These are phyloP conservation scores for Entelexis paramagnoliae DNA, from an alignment of 1,139 yeast genomes.

Conservation along the genomic window DNA sequence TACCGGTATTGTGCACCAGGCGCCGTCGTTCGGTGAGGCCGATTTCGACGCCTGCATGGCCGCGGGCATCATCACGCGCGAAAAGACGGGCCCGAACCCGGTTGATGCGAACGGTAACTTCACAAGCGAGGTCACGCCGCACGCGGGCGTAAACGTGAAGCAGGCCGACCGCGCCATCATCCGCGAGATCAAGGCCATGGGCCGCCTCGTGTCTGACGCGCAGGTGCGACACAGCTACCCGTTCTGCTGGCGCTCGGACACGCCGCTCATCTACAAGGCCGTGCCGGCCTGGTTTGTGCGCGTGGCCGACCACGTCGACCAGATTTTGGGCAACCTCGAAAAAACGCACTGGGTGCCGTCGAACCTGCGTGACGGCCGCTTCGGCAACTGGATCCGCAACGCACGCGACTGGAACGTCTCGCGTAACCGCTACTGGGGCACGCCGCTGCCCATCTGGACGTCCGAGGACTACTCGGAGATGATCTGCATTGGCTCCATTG, in stretches of 20 bases:
- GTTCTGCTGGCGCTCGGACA: constrained; percentile 99
- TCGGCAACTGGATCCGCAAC: constrained; percentile 93
- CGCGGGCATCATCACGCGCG: constrained; percentile 63
- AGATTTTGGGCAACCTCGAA: constrained; percentile 78
- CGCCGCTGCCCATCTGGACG: constrained; percentile 97
- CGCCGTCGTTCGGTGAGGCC: constrained; percentile 99
- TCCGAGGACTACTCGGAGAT: constrained; percentile 87
- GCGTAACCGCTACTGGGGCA: constrained; percentile 99
- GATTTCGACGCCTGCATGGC: constrained; percentile 78
- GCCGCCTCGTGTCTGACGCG: constrained; percentile 61
- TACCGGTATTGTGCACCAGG: constrained; percentile 97
- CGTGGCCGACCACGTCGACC: constrained; percentile 73
- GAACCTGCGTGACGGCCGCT: constrained; percentile 83
- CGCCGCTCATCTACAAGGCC: constrained; percentile 89
- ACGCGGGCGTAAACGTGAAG: constrained; percentile 78
- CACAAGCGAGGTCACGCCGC: constrained; percentile 62
- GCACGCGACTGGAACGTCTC: constrained; percentile 99
- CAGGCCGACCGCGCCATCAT: constrained; percentile 91
- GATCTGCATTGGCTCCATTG: constrained; percentile 85
- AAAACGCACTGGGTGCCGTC: constrained; percentile 92
- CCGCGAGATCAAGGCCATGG: constrained; percentile 67
- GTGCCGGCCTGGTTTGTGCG: constrained; percentile 99
- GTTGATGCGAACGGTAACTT: constrained; percentile 86
- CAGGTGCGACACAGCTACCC: constrained; percentile 96
- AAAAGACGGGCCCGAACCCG: constrained; percentile 75